phyloP scores from a whole-genome alignment of 2,329 filamentous ascomycete species.

The Venturia carpophila region DNA sequence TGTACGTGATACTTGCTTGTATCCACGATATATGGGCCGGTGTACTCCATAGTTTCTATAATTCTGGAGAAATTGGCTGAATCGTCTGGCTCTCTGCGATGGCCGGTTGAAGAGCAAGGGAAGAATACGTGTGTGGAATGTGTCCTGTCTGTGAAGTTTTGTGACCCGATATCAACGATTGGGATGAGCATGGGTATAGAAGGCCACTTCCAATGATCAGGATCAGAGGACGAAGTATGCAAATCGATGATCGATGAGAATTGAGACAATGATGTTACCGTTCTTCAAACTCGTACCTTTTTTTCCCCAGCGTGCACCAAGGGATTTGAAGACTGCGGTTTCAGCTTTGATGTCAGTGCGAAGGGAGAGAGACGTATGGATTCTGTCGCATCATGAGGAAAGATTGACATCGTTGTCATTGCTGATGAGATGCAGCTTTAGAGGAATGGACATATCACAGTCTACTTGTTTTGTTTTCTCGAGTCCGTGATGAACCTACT shows the following conservation, averaged over 20 bases:
- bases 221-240: not conserved
- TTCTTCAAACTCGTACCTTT: not conserved
- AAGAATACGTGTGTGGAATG: not conserved
- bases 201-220: not conserved
- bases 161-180: not conserved
- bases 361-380: no score
- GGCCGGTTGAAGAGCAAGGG: not conserved
- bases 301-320: no score
- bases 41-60: slow-evolving; percentile 59
- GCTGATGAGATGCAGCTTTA: no score
- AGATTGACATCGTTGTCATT: no score
- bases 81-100: not conserved
- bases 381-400: no score
- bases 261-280: not conserved
- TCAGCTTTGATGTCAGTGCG: no score
- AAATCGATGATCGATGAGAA: not conserved
- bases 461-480: no score
- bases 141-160: not conserved
- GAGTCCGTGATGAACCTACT: no score
- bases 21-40: slow-evolving; percentile 72
- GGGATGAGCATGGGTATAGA: not conserved
- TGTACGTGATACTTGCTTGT: slow-evolving; percentile 62
- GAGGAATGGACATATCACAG: no score
- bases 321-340: no score
- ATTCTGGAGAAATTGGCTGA: not conserved